Evolutionary conservation across 495 filamentous ascomycete genomes (phyloP), one percentile per base, ranked within the genome.

Genomic region (Podospora tetraspora): DNA sequence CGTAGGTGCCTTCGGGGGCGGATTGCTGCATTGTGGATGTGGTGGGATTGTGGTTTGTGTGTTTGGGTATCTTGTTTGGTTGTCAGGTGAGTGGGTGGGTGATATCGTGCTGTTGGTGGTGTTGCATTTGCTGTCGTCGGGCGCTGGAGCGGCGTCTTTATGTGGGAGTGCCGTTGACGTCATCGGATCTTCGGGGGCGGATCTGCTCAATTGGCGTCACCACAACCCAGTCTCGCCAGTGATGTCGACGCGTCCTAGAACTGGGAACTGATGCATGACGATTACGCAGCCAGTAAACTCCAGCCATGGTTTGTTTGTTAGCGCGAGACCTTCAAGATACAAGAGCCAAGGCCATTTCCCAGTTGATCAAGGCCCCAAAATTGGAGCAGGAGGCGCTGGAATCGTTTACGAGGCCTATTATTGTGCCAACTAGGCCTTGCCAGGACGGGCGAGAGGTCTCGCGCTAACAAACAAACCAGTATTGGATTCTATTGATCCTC

Each of bases 1-100:
- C 59, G 10, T 64, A 67, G 24, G 66, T 62, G 7, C 66, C 66
- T 23, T 67, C 43, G 29, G 67, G 59, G 16, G 64, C 52, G 8
- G 61, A 29, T 27, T 27, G 27, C 43, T 52, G 43, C 43, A 52
- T 52, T 52, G 19, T 52, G 43, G 7, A 0, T 52, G 19, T 13
- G 2, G 43, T 19, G 6, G 19, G 43, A 0, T 16, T 7, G 16
- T 52, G 37, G 0, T 52, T 43, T 25, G 25, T 25, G 25, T 25
- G 3, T 25, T 25, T 19, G 13, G 37, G 16, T 16, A 52, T n/a
- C 5, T 52, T 52, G 16, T 7, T 19, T 52, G 16, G 37, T 52
- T n/a, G 5, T 52, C 16, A 2, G 3, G 16, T 52, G 43, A 52
- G 43, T n/a, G n/a, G n/a, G n/a, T 34, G 13, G 32, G 13, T 52